Percentiles rank a stretch among this genome's conserved stretches.
Conservation (phyloP, 768 basidiomycete genomes). For the Suillus placidus region DNA sequence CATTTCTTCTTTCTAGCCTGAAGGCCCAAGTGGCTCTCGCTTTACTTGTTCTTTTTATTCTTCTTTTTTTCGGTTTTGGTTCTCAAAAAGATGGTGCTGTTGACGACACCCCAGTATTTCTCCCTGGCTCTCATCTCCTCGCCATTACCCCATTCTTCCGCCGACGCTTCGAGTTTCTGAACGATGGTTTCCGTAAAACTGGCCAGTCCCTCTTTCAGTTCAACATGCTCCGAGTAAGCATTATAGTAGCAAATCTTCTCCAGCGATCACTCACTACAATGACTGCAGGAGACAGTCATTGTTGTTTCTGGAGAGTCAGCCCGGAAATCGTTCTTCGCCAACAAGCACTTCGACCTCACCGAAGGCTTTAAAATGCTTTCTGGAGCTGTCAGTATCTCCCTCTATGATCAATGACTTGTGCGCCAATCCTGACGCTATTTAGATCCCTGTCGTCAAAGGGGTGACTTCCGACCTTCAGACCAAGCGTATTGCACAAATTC, state of each 20-base stretch:
- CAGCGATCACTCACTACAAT: constrained; percentile 15
- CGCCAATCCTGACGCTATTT: constrained; percentile 20
- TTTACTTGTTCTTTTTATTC: constrained; percentile 37
- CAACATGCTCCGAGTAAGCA: constrained; percentile 63
- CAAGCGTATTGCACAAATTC: constrained; percentile 62
- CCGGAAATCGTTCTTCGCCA: constrained; percentile 67
- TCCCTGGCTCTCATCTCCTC: constrained; percentile 61
- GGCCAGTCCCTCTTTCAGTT: constrained; percentile 72
- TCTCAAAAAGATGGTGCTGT: constrained; percentile 45
- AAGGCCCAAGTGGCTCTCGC: constrained; percentile 37
- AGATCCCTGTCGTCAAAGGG: constrained; percentile 79
- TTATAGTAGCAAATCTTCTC: background rate
- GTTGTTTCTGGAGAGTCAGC: constrained; percentile 77
- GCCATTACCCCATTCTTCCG: constrained; percentile 71
- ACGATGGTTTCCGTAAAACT: constrained; percentile 69
- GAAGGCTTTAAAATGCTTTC: constrained; percentile 82
- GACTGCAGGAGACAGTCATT: constrained; percentile 66
- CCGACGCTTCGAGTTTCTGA: constrained; percentile 70
- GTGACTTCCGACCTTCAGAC: constrained; percentile 72
- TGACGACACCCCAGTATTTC: constrained; percentile 51
- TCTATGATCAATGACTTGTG: constrained; percentile 13
- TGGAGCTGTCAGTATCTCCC: constrained; percentile 60
- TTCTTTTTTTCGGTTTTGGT: constrained; percentile 40
- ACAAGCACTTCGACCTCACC: constrained; percentile 71
- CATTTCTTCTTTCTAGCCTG: constrained; percentile 38